Percentiles rank a stretch among this genome's conserved stretches.
Conservation (phyloP, 2,329 filamentous ascomycete species). For the Myriangium duriaei region DNA sequence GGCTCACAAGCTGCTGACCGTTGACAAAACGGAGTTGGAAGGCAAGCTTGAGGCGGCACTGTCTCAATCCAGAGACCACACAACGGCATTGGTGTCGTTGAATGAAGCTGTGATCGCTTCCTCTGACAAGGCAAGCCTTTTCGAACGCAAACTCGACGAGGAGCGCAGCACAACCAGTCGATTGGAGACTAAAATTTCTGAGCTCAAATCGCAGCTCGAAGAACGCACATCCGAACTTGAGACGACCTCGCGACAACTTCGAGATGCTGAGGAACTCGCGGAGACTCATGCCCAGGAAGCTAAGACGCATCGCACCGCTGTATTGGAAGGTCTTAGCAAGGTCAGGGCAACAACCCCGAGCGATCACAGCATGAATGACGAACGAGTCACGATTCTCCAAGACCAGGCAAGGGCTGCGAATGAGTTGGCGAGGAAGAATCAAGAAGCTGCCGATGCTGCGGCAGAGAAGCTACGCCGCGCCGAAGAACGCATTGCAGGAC, state of each 20-base stretch:
- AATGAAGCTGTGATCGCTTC: slow-evolving; percentile 69
- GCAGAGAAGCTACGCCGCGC: slow-evolving; percentile 82
- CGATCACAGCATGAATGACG: slow-evolving; percentile 41
- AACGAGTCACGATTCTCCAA: slow-evolving; percentile 62
- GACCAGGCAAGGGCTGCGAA: slow-evolving; percentile 69
- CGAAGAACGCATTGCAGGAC: slow-evolving; percentile 89
- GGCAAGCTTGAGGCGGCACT: slow-evolving; percentile 55
- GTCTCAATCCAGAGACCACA: slow-evolving; percentile 56
- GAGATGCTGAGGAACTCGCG: slow-evolving; percentile 76
- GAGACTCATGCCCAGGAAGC: slow-evolving; percentile 83
- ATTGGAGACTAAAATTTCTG: slow-evolving; percentile 63
- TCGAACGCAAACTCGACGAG: slow-evolving; percentile 74
- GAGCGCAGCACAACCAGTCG: slow-evolving; percentile 64
- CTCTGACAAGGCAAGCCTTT: slow-evolving; percentile 57
- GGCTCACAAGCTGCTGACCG: slow-evolving; percentile 57
- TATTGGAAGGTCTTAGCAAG: slow-evolving; percentile 72
- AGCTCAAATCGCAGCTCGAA: slow-evolving; percentile 74
- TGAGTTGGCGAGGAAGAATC: slow-evolving; percentile 71
- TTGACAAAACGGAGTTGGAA: slow-evolving; percentile 74
- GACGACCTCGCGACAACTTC: slow-evolving; percentile 57
- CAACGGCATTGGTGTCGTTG: slow-evolving; percentile 59
- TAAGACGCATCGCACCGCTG: slow-evolving; percentile 66
- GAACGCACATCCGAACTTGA: slow-evolving; percentile 67
- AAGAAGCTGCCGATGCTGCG: slow-evolving; percentile 73
- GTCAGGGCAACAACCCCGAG: slow-evolving; percentile 45